Evolutionary conservation across 2,329 filamentous ascomycete genomes (phyloP).

Genomic region (Venturiaceae sp.): DNA sequence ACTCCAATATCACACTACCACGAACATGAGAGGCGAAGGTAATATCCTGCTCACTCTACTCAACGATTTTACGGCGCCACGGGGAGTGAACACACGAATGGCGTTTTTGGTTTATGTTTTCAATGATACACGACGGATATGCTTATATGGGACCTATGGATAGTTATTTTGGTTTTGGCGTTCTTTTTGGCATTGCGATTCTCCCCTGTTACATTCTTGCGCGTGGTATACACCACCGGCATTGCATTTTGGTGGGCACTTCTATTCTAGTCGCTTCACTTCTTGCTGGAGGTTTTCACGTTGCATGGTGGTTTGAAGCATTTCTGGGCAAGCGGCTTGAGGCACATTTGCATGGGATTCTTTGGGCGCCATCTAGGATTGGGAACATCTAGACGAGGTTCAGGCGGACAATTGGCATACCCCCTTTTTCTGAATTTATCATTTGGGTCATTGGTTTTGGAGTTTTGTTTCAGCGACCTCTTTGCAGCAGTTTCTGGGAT

Average conservation of each 20-base stretch:
- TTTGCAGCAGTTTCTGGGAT: not conserved
- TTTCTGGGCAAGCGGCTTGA: not conserved
- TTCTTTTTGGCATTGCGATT: not conserved
- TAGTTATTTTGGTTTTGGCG: not conserved
- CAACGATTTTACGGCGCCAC: not conserved
- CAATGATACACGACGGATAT: not conserved
- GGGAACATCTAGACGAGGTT: not conserved
- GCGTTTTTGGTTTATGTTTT: not conserved
- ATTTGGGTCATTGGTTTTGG: not conserved
- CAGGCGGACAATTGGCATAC: not conserved
- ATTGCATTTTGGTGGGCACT: not conserved
- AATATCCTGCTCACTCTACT: not conserved
- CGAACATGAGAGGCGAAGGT: not conserved
- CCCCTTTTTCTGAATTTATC: not conserved
- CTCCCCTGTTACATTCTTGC: not conserved
- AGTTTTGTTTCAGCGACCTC: not conserved
- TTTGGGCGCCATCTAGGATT: not conserved
- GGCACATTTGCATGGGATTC: not conserved
- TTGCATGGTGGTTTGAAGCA: not conserved
- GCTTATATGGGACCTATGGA: not conserved
- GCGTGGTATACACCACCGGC: not conserved
- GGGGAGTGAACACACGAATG: not conserved
- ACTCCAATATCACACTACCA: not conserved
- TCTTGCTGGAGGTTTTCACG: not conserved
- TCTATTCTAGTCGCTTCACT: not conserved